Conservation (phyloP, 176 grass and related monocot genomes). For the Thalia dealbata region DNA sequence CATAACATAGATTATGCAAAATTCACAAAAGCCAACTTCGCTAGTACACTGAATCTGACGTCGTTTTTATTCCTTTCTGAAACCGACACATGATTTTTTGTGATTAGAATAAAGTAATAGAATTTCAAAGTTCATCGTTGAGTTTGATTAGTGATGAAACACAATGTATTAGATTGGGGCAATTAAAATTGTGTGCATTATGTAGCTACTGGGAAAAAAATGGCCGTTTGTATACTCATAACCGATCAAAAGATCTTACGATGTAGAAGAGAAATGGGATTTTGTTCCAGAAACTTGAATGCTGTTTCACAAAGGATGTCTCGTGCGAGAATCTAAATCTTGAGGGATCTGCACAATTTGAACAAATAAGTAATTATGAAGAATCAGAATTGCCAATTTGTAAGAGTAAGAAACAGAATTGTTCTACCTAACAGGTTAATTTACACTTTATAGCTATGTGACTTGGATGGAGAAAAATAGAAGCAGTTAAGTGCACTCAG, state of each 20-base stretch:
- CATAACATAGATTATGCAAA: too few species aligned
- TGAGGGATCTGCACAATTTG: constrained; percentile 53
- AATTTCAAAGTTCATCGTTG: too few species aligned
- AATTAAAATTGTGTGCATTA: neutral
- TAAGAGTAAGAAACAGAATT: neutral
- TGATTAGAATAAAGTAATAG: too few species aligned
- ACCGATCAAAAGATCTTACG: constrained; percentile 34
- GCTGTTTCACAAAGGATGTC: constrained; percentile 87
- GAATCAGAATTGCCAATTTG: neutral
- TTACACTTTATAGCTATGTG: too few species aligned
- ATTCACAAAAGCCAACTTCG: neutral
- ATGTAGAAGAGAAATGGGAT: constrained; percentile 61
- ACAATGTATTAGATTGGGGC: neutral
- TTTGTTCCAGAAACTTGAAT: constrained; percentile 74
- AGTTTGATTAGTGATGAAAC: neutral
- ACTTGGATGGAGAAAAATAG: neutral
- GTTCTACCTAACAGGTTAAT: neutral
- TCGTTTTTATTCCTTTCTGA: too few species aligned
- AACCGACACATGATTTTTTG: too few species aligned
- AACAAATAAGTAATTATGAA: neutral
- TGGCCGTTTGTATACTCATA: neutral
- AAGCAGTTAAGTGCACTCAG: too few species aligned
- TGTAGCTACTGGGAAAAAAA: neutral
- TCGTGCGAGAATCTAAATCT: constrained; percentile 88
- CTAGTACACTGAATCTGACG: too few species aligned